Evolutionary conservation across 2,329 filamentous ascomycete genomes (phyloP).

Genomic region (Alternaria sp.): DNA sequence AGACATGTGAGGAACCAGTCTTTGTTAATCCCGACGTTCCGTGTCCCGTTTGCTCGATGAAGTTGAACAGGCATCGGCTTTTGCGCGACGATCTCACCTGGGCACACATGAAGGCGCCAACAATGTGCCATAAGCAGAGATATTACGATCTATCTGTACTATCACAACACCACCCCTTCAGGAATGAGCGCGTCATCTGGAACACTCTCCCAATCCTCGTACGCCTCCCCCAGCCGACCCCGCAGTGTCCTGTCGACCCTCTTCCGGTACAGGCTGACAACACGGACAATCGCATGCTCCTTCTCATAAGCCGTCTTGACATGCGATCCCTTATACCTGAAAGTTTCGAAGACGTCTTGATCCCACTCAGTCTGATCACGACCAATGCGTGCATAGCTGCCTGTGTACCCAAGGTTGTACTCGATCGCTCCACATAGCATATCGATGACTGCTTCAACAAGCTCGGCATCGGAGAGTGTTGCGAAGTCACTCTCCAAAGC

Average conservation of each 20-base stretch:
- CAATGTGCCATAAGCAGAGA: background rate
- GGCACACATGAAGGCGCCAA: background rate
- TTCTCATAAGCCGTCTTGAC: background rate
- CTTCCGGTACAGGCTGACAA: background rate
- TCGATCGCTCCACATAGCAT: background rate
- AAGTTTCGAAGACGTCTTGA: background rate
- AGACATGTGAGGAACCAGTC: background rate
- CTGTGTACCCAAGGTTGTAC: background rate
- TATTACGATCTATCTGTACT: background rate
- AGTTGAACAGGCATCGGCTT: background rate
- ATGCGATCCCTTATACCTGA: background rate
- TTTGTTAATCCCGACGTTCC: background rate
- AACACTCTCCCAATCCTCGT: background rate
- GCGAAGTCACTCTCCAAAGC: background rate
- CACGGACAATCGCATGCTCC: background rate
- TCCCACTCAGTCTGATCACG: background rate
- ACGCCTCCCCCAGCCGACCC: background rate
- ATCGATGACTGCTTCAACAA: constrained; percentile 1
- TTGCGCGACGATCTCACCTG: too few species aligned
- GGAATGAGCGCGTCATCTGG: background rate
- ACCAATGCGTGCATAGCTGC: background rate
- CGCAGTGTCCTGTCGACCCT: background rate
- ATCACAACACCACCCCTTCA: background rate
- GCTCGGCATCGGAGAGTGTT: background rate
- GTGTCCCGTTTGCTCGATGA: too few species aligned